These are phyloP conservation scores for Linum tenue DNA, from an alignment of 345 rosid genomes.

Conservation along the genomic window DNA sequence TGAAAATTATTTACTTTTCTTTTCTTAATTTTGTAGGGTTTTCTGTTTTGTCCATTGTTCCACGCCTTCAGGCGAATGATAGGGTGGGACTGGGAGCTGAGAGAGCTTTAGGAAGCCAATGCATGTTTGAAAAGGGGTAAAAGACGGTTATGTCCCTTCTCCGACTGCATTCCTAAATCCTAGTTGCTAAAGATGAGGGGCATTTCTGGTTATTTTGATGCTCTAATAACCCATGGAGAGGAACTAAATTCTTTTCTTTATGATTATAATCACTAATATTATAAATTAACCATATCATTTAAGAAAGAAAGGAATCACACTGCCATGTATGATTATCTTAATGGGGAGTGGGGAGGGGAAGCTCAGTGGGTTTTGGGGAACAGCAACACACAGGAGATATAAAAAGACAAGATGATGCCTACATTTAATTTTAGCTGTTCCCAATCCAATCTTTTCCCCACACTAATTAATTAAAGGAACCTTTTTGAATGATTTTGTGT, in stretches of 20 bases:
- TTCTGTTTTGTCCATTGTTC: not conserved
- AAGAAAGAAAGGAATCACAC: conserved; percentile 8
- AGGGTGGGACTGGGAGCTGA: not conserved
- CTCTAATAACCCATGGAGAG: not conserved
- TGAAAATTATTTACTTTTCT: not conserved
- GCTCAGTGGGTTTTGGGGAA: conserved; percentile 25
- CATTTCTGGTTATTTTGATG: not conserved
- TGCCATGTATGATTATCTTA: conserved; percentile 14
- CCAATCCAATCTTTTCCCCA: conserved; percentile 1
- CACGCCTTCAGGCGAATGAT: conserved; percentile 4
- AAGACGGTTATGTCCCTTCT: conserved; percentile 18
- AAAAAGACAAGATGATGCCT: conserved; percentile 15
- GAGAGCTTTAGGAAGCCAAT: not conserved
- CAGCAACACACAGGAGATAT: not conserved
- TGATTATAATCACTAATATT: too few species aligned
- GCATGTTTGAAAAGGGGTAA: not conserved
- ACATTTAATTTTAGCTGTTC: conserved; percentile 20
- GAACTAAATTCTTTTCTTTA: not conserved
- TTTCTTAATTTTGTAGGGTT: not conserved
- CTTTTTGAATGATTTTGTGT: not conserved
- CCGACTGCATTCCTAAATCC: not conserved
- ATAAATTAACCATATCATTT: too few species aligned
- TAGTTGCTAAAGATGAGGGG: not conserved
- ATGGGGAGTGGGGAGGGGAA: not conserved
- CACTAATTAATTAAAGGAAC: conserved; percentile 9